Evolutionary conservation across 305 asterid genomes (phyloP).

Genomic region (Salvia sclarea): DNA sequence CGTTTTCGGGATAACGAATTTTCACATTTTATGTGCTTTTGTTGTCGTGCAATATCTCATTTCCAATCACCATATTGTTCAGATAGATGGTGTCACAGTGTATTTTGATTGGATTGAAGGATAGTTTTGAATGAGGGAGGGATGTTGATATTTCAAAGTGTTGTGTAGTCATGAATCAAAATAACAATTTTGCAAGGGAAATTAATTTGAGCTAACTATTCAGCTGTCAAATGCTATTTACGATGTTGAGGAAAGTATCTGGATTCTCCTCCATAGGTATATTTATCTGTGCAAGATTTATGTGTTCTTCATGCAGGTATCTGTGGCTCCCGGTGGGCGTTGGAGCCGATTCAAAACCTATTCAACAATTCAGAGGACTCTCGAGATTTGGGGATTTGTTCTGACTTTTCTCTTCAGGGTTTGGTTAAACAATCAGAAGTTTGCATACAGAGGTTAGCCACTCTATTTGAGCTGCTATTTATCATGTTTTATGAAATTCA

Average conservation of each 20-base stretch:
- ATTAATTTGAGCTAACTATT: too few relatives aligned
- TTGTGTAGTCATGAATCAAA: too few relatives aligned
- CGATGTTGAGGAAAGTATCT: conserved; percentile 2
- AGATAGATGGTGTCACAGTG: too few relatives aligned
- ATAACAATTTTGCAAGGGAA: too few relatives aligned
- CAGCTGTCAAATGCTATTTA: background rate
- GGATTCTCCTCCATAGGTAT: background rate
- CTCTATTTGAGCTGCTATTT: conserved; percentile 10
- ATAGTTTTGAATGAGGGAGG: too few relatives aligned
- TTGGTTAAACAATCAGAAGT: conserved; percentile 88
- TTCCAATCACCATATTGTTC: too few relatives aligned
- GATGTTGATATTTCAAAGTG: too few relatives aligned
- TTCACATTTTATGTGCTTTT: too few relatives aligned
- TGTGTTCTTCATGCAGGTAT: conserved; percentile 60
- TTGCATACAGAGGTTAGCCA: conserved; percentile 76
- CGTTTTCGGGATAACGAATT: too few relatives aligned
- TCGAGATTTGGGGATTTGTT: conserved; percentile 98
- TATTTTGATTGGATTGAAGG: too few relatives aligned
- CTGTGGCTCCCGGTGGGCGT: conserved; percentile 95
- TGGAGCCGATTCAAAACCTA: conserved; percentile 92
- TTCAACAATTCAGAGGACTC: conserved; percentile 89
- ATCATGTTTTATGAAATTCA: background rate
- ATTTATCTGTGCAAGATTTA: conserved; percentile 6
- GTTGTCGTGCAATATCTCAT: too few relatives aligned
- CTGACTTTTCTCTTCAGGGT: conserved; percentile 73